Percentiles rank a stretch among this genome's conserved stretches.
Evolutionary conservation across 768 basidiomycete species (phyloP).

Genomic region (Russula brevipes): DNA sequence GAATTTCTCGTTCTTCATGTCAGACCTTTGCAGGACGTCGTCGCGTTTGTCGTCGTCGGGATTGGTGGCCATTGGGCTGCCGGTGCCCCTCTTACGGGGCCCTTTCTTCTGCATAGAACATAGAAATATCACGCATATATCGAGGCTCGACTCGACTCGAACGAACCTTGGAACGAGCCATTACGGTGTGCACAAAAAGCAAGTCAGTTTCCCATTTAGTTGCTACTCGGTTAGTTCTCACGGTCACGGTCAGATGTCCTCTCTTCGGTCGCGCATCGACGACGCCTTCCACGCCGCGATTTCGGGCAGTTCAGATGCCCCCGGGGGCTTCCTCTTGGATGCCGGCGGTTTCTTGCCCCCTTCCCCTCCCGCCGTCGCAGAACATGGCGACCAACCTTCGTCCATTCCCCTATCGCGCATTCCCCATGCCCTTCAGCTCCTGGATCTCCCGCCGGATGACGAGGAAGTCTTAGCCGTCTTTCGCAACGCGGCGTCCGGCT

Average conservation of each 20-base stretch:
- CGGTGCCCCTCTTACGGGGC: not conserved
- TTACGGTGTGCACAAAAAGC: not conserved
- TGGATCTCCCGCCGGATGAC: conserved; percentile 60
- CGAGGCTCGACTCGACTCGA: not conserved
- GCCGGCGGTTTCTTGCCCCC: conserved; percentile 32
- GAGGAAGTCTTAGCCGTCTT: conserved; percentile 68
- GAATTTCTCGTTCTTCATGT: conserved; percentile 70
- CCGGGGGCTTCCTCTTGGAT: conserved; percentile 28
- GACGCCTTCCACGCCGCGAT: conserved; percentile 12
- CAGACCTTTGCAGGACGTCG: conserved; percentile 50
- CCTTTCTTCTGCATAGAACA: not conserved
- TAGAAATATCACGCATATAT: not conserved
- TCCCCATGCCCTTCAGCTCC: conserved; percentile 53
- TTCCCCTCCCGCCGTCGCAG: not conserved
- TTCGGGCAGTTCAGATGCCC: not conserved
- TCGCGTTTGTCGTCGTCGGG: conserved; percentile 38
- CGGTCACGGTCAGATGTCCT: conserved; percentile 10
- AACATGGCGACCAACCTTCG: conserved; percentile 21
- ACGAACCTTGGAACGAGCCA: conserved; percentile 20
- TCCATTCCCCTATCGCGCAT: conserved; percentile 53
- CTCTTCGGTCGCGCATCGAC: conserved; percentile 14
- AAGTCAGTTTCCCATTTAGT: not conserved
- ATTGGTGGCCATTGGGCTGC: not conserved
- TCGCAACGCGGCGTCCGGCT: conserved; percentile 68
- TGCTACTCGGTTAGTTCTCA: not conserved